Evolutionary conservation across 345 rosid genomes (phyloP).

Genomic region (Odontarrhena argentea): DNA sequence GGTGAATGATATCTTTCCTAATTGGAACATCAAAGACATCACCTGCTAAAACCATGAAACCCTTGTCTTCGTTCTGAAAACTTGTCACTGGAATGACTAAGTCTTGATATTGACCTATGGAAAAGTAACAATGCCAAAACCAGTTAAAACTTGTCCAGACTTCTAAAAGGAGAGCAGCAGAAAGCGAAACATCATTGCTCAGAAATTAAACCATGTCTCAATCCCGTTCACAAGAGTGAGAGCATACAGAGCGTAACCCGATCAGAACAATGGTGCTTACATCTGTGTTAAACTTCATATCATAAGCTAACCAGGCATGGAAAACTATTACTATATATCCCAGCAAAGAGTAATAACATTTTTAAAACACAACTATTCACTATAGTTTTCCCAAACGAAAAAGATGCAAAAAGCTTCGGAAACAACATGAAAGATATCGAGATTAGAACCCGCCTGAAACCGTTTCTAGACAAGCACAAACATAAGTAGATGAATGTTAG

Average conservation of each 20-base stretch:
- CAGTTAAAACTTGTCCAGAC: slow-evolving; percentile 13
- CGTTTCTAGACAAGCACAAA: neutral
- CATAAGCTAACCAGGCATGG: slow-evolving; percentile 4
- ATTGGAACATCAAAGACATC: slow-evolving; percentile 95
- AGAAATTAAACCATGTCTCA: slow-evolving; percentile 3
- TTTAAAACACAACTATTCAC: neutral
- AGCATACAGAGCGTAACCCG: neutral
- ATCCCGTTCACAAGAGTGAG: slow-evolving; percentile 13
- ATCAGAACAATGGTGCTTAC: neutral
- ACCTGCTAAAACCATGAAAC: slow-evolving; percentile 83
- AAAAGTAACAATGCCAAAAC: slow-evolving; percentile 19
- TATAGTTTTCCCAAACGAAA: neutral
- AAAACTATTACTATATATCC: neutral
- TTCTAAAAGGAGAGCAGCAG: neutral
- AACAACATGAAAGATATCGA: neutral
- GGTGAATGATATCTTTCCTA: slow-evolving; percentile 86
- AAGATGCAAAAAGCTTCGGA: neutral
- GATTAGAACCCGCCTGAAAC: neutral
- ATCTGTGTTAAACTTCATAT: neutral
- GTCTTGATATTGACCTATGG: slow-evolving; percentile 71
- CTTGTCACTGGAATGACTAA: slow-evolving; percentile 79
- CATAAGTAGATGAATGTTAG: neutral
- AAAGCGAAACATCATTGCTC: neutral
- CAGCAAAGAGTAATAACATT: neutral
- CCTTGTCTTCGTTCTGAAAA: slow-evolving; percentile 74